Evolutionary conservation across 208 protist genomes (phyloP).

Genomic region (Leishmania arabica): DNA sequence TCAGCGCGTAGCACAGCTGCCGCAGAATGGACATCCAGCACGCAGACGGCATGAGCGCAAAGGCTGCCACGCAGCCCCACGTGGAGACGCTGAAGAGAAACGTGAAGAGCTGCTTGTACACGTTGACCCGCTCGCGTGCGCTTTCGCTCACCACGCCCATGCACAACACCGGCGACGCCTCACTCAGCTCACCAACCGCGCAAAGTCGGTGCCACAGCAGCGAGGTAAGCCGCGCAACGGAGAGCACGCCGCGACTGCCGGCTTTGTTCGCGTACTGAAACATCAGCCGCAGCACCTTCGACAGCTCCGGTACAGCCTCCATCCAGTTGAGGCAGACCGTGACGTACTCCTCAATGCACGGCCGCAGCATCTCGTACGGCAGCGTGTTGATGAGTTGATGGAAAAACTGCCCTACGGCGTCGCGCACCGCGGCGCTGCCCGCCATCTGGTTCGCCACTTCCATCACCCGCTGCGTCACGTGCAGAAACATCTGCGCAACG

Average conservation of each 20-base stretch:
- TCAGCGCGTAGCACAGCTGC: constrained; percentile 49
- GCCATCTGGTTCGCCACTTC: constrained; percentile 34
- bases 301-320: constrained; percentile 58
- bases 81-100: constrained; percentile 54
- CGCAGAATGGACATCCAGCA: constrained; percentile 35
- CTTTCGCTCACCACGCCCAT: constrained; percentile 72
- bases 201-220: constrained; percentile 47
- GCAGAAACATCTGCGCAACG: constrained; percentile 42
- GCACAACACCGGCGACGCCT: constrained; percentile 38
- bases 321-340: constrained; percentile 55
- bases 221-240: constrained; percentile 43
- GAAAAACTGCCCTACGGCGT: constrained; percentile 56
- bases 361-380: constrained; percentile 48
- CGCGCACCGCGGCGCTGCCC: constrained; percentile 44
- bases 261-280: constrained; percentile 66
- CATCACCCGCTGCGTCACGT: constrained; percentile 47
- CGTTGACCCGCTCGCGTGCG: constrained; percentile 57
- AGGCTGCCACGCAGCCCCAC: constrained; percentile 44
- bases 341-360: constrained; percentile 50
- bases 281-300: constrained; percentile 66
- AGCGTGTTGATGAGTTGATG: constrained; percentile 70
- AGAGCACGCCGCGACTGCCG: constrained; percentile 28
- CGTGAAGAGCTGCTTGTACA: constrained; percentile 71
- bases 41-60: constrained; percentile 41
- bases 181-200: constrained; percentile 44